These are phyloP conservation scores for Meripilus lineatus DNA, from an alignment of 1,284 basidiomycete species.

Conservation along the genomic window DNA sequence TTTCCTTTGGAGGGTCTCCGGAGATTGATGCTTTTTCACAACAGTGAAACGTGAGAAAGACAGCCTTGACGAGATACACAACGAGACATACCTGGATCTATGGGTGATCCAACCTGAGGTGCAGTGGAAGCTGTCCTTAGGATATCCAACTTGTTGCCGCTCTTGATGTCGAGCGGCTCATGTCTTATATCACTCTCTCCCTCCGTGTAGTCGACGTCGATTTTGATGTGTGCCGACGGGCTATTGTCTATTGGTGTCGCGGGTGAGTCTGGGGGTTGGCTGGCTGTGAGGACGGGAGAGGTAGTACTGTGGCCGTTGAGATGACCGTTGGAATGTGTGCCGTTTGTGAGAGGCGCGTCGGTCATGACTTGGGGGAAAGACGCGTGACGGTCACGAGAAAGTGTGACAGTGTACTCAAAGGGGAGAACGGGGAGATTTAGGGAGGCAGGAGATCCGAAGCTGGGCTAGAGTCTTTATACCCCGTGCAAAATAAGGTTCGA, in stretches of 20 bases:
- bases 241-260: conserved; percentile 52
- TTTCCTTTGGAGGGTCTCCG: conserved; percentile 39
- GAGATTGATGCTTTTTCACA: conserved; percentile 37
- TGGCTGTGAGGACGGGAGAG: conserved; percentile 42
- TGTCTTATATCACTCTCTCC: conserved; percentile 62
- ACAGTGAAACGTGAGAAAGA: conserved; percentile 15
- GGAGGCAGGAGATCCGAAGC: conserved; percentile 65
- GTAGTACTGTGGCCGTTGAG: no score
- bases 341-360: conserved; percentile 29
- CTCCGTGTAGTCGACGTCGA: conserved; percentile 53
- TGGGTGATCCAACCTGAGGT: conserved; percentile 38
- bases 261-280: conserved; percentile 34
- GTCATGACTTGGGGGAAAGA: conserved; percentile 24
- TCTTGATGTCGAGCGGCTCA: conserved; percentile 48
- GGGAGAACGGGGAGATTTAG: conserved; percentile 53
- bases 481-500: conserved; percentile 74
- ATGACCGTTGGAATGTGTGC: conserved; percentile 21
- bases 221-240: conserved; percentile 47
- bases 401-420: conserved; percentile 24
- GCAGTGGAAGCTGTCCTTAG: conserved; percentile 35
- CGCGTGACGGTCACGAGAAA: conserved; percentile 40
- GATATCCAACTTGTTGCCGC: conserved; percentile 29
- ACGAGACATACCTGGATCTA: conserved; percentile 45
- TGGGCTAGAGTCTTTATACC: conserved; percentile 72
- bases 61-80: conserved; percentile 6